A percentile compares a stretch with the other conserved stretches of the same genome.
Evolutionary conservation across 495 filamentous ascomycete species (phyloP).

Genomic region (Aspergillus taichungensis): DNA sequence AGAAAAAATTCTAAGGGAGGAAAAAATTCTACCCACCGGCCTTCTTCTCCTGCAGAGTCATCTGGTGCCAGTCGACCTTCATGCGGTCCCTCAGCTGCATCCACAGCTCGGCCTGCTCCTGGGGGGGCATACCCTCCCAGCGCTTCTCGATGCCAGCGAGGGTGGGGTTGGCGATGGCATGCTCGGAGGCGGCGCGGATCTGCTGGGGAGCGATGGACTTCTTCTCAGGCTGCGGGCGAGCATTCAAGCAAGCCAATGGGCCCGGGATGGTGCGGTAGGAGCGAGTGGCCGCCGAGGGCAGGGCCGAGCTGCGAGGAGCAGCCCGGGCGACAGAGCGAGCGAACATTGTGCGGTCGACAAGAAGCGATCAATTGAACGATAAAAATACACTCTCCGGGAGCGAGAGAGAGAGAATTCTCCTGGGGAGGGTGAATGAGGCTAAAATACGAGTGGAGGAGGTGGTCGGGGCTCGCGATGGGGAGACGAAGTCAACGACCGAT

Average conservation of each 20-base stretch:
- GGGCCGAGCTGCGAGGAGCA: conserved; percentile 37
- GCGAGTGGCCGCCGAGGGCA: conserved; percentile 29
- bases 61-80: conserved; percentile 92
- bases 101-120: conserved; percentile 98
- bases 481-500: conserved; percentile 30
- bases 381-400: conserved; percentile 11
- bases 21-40: conserved; percentile 63
- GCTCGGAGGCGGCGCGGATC: conserved; percentile 58
- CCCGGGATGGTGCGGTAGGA: conserved; percentile 19
- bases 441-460: conserved; percentile 29
- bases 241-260: conserved; percentile 32
- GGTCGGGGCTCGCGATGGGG: conserved; percentile 22
- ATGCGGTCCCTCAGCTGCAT: conserved; percentile 95
- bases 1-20: not conserved
- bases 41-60: conserved; percentile 96
- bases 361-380: conserved; percentile 22
- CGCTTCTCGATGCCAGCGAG: conserved; percentile 98
- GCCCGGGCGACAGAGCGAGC: conserved; percentile 37
- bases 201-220: conserved; percentile 38
- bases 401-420: conserved; percentile 18
- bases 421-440: conserved; percentile 10
- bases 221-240: conserved; percentile 19
- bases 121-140: conserved; percentile 93
- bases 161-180: conserved; percentile 95
- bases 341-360: conserved; percentile 40